Base-by-base conservation (phyloP, 352 stramenopile genomes). In the Globisporangium parvum region DNA sequence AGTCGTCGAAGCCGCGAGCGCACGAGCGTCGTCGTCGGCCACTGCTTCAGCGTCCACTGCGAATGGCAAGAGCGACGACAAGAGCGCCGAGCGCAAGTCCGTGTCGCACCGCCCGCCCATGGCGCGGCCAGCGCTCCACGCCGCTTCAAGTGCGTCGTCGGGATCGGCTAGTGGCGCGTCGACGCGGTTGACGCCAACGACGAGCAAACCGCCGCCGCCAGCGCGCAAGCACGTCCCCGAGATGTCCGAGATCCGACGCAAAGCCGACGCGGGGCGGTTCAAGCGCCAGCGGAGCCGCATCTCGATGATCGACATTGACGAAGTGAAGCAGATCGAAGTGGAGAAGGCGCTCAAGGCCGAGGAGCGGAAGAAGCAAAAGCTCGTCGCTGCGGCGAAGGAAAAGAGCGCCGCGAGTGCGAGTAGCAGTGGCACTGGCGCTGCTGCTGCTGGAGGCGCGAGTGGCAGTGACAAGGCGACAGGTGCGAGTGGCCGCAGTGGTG, bases 261-360 rank as follows among this genome's bases (percentile, higher is more conserved):
- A 93, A 56, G 84, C 84, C 6, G 84, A 93, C 52, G 80, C 80
- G 0, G 84, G 84, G 2, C 70, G 84, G 0, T 93, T 93, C 54
- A 93, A 93, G 67, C 72, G 84, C 37, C 80, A 93, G 59, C 73
- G 84, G 10, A 92, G 72, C 48, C 84, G 84, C 33, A 93, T 93
- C 49, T 93, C 84, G 5, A 88, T 93, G 79, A 93, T 93, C 57
- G 84, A 93, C 55, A 77, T 93, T 33, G 85, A 93, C 21, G 84
- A 93, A 52, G 80, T 93, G 8, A 93, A 93, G 65, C 84, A 93
- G 65, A 93, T 93, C 51, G 81, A 92, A 53, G 82, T 75, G 18
- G 84, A 93, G 51, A 93, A 93, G 55, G 84, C 80, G 17, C 80
- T 84, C 42, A 91, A 91, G 51, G 84, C 84, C 1, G 84, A 93